These are phyloP conservation scores for Phytopythium boreale DNA, from an alignment of 352 stramenopile species.

Conservation along the genomic window DNA sequence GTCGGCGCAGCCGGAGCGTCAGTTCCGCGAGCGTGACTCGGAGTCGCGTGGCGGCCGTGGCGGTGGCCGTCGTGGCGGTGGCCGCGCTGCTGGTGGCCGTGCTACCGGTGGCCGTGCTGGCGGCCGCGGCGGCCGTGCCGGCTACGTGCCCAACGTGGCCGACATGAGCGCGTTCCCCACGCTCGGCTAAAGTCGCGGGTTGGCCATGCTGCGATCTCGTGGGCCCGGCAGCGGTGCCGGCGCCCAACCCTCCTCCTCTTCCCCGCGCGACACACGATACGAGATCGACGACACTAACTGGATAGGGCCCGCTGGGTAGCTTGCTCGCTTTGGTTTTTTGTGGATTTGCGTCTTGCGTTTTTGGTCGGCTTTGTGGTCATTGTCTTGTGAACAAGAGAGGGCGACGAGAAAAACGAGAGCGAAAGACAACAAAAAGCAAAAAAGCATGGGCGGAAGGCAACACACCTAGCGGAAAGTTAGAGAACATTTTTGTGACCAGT, in stretches of 20 bases:
- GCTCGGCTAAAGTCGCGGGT: conserved; percentile 67
- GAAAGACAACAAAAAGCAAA: conserved; percentile 6
- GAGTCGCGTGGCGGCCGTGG: conserved; percentile 41
- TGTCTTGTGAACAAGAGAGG: conserved; percentile 1
- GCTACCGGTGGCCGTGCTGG: conserved; percentile 13
- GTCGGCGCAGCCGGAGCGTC: conserved; percentile 62
- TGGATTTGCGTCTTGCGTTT: conserved; percentile 7
- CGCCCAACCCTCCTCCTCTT: conserved; percentile 40
- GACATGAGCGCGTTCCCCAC: conserved; percentile 85
- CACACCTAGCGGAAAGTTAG: conserved; percentile 63
- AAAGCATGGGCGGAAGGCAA: conserved; percentile 13
- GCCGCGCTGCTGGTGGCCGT: conserved; percentile 34
- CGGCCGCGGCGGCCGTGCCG: conserved; percentile 16
- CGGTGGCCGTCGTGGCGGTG: conserved; percentile 44
- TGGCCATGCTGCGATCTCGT: conserved; percentile 51
- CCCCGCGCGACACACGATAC: conserved; percentile 42
- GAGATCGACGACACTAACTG: conserved; percentile 37
- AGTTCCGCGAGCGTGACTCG: conserved; percentile 59
- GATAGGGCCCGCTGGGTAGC: conserved; percentile 62
- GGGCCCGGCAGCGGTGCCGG: conserved; percentile 31
- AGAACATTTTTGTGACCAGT: conserved; percentile 68
- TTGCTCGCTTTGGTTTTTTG: conserved; percentile 19
- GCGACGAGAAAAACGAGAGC: background rate
- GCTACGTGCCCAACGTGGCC: conserved; percentile 60
- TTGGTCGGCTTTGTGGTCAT: background rate